Base-by-base conservation (phyloP, 345 rosid species). In the Salix suchowensis region DNA sequence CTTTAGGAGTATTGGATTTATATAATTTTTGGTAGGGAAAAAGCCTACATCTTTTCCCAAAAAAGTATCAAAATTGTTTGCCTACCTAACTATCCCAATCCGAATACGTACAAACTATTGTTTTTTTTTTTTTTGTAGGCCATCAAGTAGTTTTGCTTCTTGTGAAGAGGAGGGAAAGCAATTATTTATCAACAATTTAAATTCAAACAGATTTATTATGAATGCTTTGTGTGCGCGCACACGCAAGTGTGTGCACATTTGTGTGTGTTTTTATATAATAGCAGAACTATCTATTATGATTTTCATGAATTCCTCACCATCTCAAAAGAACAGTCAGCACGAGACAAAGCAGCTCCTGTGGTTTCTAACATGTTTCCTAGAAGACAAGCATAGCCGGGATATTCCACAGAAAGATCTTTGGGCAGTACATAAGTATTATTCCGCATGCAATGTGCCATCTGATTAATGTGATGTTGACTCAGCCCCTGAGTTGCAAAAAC, bases 281-380 rank as follows among this genome's bases (percentile, higher is more conserved):
- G 60, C 30, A 71, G 4, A 72, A 65, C n/a, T 26, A 66, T 46
- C 34, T 67, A 55, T n/a, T 16, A 7, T 12, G 30, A 65, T 37
- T 13, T 21, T 34, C 34, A 68, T 66, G 55, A 23, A 37, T 15
- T 19, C 58, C 85, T 73, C 84, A 94, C 99, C 97, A 88, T 86
- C 77, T 89, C 94, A 84, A 94, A 87, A 68, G 95, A 86, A 85
- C 98, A 91, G 42, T 84, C 87, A 39, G 97, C 92, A 82, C 84
- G 93, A 62, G 92, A 88, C 76, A 94, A 85, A 81, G 91, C 84
- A 83, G 87, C 88, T 79, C 87, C 88, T 71, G 98, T 94, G 74
- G 89, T 88, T 85, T 96, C 99, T 83, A 96, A 82, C 15, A 86
- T 82, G 79, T 94, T 94, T 77, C 94, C 99, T 79, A 96, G 97